Base-by-base conservation (phyloP, 2,329 filamentous ascomycete species). In the Daldinia eschscholtzii region DNA sequence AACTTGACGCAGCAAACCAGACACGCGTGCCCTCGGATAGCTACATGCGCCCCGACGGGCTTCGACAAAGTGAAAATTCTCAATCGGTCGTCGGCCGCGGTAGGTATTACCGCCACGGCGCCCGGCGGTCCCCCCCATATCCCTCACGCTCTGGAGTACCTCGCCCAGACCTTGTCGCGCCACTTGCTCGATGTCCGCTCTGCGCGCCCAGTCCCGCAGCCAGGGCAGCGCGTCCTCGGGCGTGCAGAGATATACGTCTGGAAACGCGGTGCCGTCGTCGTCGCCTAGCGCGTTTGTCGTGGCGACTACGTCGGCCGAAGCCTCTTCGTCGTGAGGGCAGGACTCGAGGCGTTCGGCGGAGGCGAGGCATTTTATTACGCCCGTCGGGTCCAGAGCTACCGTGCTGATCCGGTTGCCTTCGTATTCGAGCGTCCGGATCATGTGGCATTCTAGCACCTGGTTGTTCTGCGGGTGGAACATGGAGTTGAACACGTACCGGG, bases 11-110 rank as follows among this genome's bases (percentile, higher is more conserved):
- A 67, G 33, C 68, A 70, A 6, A 20, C 50, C n/a, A 56, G 30
- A n/a, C 68, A 70, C 4, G 62, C 62, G 12, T 23, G 35, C 9
- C 57, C n/a, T 28, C 65, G 20, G n/a, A 70, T 61, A 6, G 65
- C 68, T 5, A 68, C 58, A 39, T 70, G 65, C 13, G 59, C 65
- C 0, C 65, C 65, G 6, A 65, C 56, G 6, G 65, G 58, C 20
- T 63, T 70, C 4, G 65, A 35, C 6, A 68, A 56, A 10, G 62
- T 20, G 10, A 58, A 57, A 12, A 70, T 30, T 10, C 52, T 48
- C 18, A 65, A 1, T 13, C 2, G 6, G 10, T 65, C 50, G 12
- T 56, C 35, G 5, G 30, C 68, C 6, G 15, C 50, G 1, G 50
- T 41, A 15, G 52, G 52, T 18, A 70, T 52, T 1, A 64, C 44